These are phyloP conservation scores for Isoetes taiwanensis DNA, from an alignment of 75 land plant species.

Conservation along the genomic window DNA sequence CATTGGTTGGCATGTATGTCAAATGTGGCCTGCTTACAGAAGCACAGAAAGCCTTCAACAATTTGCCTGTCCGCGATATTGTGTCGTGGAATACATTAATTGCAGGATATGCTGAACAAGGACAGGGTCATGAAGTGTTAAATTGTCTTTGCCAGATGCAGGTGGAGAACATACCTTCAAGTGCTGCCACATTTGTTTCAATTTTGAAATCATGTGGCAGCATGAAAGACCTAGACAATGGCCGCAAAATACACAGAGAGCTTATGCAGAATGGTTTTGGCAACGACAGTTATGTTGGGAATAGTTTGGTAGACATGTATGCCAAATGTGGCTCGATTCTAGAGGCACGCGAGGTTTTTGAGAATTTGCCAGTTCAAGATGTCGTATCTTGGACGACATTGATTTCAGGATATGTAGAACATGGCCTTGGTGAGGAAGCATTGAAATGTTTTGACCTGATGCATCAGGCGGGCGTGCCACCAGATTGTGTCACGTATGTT, in stretches of 20 bases:
- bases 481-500: slow-evolving; percentile 11
- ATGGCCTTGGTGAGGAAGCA: slow-evolving; percentile 15
- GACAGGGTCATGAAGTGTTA: neutral
- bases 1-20: slow-evolving; percentile 43
- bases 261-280: neutral
- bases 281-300: slow-evolving; percentile 1
- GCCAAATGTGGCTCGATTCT: slow-evolving; percentile 10
- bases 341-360: slow-evolving; percentile 8
- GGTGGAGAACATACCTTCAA: neutral
- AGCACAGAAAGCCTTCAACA: slow-evolving; percentile 20
- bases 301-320: slow-evolving; percentile 11
- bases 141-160: neutral
- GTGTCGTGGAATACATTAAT: neutral
- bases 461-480: slow-evolving; percentile 2
- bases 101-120: neutral
- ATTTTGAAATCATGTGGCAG: slow-evolving; percentile 22
- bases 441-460: slow-evolving; percentile 8
- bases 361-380: slow-evolving; percentile 12
- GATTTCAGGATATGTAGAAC: slow-evolving; percentile 14
- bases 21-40: slow-evolving; percentile 24
- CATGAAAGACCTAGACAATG: slow-evolving; percentile 3
- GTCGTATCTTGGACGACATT: slow-evolving; percentile 17
- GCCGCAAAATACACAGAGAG: slow-evolving; percentile 8
- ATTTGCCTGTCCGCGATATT: slow-evolving; percentile 8
- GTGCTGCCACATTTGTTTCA: slow-evolving; percentile 23